Conservation (phyloP, 108 stramenopile genomes). For the Pseudonitzschia pungens region DNA sequence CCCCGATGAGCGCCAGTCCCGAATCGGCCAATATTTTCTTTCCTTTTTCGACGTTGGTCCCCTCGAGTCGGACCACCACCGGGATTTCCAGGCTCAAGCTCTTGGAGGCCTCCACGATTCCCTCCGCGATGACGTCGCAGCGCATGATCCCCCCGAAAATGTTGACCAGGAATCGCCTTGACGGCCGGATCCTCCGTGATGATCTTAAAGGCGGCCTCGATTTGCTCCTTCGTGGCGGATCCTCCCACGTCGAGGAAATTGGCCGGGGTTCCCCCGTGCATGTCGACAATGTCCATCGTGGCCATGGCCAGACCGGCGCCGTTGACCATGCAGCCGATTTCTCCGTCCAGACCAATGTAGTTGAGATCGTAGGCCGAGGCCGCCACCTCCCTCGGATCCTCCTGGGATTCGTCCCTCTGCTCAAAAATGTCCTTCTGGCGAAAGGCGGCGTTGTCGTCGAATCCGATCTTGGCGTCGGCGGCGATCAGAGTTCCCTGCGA, state of each 20-base stretch:
- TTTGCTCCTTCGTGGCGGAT: slow-evolving; percentile 47
- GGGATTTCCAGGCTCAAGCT: slow-evolving; percentile 73
- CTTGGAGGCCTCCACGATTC: slow-evolving; percentile 75
- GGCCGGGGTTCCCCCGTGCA: slow-evolving; percentile 77
- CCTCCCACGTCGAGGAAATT: slow-evolving; percentile 87
- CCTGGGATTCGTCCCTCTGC: slow-evolving; percentile 70
- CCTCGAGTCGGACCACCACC: slow-evolving; percentile 79
- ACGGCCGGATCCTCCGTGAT: slow-evolving; percentile 58
- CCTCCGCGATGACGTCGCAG: slow-evolving; percentile 82
- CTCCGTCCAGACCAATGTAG: slow-evolving; percentile 83
- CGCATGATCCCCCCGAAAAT: slow-evolving; percentile 88
- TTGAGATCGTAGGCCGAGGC: slow-evolving; percentile 72
- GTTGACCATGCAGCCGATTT: slow-evolving; percentile 91
- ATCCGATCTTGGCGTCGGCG: slow-evolving; percentile 88
- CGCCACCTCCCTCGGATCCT: slow-evolving; percentile 85
- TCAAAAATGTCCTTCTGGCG: slow-evolving; percentile 71
- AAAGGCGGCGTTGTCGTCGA: slow-evolving; percentile 89
- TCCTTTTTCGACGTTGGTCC: slow-evolving; percentile 73
- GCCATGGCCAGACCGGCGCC: slow-evolving; percentile 90
- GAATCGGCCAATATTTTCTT: slow-evolving; percentile 67
- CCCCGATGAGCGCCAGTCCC: slow-evolving; percentile 68
- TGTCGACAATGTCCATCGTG: slow-evolving; percentile 87
- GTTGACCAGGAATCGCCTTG: slow-evolving; percentile 77
- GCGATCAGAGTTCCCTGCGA: slow-evolving; percentile 73
- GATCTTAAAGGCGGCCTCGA: slow-evolving; percentile 57